Evolutionary conservation across 2,329 filamentous ascomycete species (phyloP), one percentile per base, ranked within the genome.

Genomic region (Malbranchea zuffiana): DNA sequence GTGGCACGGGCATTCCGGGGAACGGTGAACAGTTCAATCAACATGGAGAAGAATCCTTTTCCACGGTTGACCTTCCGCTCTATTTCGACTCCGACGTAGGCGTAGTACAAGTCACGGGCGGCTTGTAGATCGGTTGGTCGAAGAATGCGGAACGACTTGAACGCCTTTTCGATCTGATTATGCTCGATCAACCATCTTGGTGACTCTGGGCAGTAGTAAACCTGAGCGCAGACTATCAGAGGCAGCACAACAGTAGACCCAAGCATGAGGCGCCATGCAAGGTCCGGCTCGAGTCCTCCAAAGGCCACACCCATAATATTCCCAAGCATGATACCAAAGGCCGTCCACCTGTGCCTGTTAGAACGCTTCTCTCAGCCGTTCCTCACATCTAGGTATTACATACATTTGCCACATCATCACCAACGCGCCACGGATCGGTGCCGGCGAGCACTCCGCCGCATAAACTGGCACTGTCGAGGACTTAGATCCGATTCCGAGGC

Each of bases 221-320:
- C 77, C 13, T 77, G 63, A 6, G 49, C 54, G 49, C 69, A 72
- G 39, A 76, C 72, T 27, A 76, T 48, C 5, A 80, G 55, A 12
- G 72, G 70, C 3, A 74, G 72, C 1, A 80, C 65, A 45, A 80
- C 70, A 5, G 78, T 78, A 5, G 75, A 80, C 2, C 70, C 75
- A 50, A 83, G 69, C 74, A 81, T 80, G 20, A 82, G 61, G 19
- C 78, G 71, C 78, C 79, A 82, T 45, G 76, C 61, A 17, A 70
- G 65, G 17, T 76, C 73, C 15, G 63, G 32, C 19, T 52, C 47
- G 6, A 61, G 44, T n/a, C 50, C 46, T 49, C 58, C 58, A 42
- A 69, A 67, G 5, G 63, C 65, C 13, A 69, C 62, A 10, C 63
- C 65, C 51, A 66, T 65, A 40, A 65, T 63, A 44, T 66, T 66